Evolutionary conservation across 805 yeast genomes (phyloP).

Genomic region (Kazachstania bromeliacearum): DNA sequence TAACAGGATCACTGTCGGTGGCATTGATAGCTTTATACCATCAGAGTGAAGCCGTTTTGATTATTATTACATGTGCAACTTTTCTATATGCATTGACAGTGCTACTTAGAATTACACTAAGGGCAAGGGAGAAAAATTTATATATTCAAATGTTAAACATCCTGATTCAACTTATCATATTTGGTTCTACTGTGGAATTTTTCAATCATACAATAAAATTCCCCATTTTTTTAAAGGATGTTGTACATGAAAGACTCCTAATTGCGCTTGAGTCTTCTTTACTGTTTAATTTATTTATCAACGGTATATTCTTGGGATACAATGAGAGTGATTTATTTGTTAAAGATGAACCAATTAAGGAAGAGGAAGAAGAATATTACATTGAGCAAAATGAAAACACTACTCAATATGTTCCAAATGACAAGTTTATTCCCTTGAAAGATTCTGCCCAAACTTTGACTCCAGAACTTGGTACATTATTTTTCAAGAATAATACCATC

Average conservation of each 20-base stretch:
- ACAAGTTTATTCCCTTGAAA: slow-evolving; percentile 22
- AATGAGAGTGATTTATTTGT: background rate
- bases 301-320: slow-evolving; percentile 17
- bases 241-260: slow-evolving; percentile 10
- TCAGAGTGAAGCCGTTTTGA: slow-evolving; percentile 14
- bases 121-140: background rate
- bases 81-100: slow-evolving; percentile 13
- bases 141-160: background rate
- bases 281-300: slow-evolving; percentile 14
- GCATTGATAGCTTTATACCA: slow-evolving; percentile 15
- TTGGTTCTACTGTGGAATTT: slow-evolving; percentile 16
- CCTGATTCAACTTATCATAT: slow-evolving; percentile 12
- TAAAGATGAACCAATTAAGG: background rate
- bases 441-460: slow-evolving; percentile 29
- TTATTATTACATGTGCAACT: slow-evolving; percentile 19
- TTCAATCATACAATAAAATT: slow-evolving; percentile 11
- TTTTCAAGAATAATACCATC: background rate
- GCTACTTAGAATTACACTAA: background rate
- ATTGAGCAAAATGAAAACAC: background rate
- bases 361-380: slow-evolving; percentile 3
- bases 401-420: slow-evolving; percentile 3
- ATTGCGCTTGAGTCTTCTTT: slow-evolving; percentile 14
- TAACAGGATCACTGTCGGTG: slow-evolving; percentile 17
- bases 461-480: slow-evolving; percentile 13
- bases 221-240: slow-evolving; percentile 1